These are phyloP conservation scores for Tolypocladium guangdongense DNA, from an alignment of 2,329 filamentous ascomycete genomes.

Conservation along the genomic window DNA sequence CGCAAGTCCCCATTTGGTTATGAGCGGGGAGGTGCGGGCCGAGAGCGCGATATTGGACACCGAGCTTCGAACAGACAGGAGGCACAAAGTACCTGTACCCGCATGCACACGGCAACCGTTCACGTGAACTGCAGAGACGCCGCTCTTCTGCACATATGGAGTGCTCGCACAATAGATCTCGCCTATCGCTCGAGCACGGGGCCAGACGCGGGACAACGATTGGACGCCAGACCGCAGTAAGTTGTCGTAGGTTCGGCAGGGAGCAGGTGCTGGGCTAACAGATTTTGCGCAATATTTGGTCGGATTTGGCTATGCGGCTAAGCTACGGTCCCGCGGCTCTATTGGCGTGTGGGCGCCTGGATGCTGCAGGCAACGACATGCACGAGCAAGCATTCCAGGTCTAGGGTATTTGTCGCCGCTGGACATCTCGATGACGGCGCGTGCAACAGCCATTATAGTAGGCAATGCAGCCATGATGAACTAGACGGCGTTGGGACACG, in stretches of 20 bases:
- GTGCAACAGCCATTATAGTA: neutral
- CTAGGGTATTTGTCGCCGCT: neutral
- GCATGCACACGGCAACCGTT: neutral
- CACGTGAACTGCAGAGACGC: neutral
- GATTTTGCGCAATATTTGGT: accelerated
- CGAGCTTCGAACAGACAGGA: no score
- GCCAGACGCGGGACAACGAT: conserved; percentile 15
- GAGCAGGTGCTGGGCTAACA: neutral
- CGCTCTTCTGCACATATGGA: no score
- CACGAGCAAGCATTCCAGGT: neutral
- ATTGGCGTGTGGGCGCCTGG: neutral
- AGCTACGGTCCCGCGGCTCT: neutral
- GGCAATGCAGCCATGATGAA: neutral
- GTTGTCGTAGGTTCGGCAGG: neutral
- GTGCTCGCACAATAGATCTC: neutral
- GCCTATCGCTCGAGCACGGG: conserved; percentile 23
- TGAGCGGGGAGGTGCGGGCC: neutral
- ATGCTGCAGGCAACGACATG: neutral
- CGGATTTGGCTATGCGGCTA: neutral
- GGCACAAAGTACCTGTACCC: neutral
- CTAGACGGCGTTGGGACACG: neutral
- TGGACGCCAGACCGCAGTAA: conserved; percentile 10
- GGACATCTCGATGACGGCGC: neutral
- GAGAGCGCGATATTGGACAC: no score
- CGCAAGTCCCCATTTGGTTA: neutral